These are phyloP conservation scores for Quercus variabilis DNA, from an alignment of 306 rosid species.

Conservation along the genomic window DNA sequence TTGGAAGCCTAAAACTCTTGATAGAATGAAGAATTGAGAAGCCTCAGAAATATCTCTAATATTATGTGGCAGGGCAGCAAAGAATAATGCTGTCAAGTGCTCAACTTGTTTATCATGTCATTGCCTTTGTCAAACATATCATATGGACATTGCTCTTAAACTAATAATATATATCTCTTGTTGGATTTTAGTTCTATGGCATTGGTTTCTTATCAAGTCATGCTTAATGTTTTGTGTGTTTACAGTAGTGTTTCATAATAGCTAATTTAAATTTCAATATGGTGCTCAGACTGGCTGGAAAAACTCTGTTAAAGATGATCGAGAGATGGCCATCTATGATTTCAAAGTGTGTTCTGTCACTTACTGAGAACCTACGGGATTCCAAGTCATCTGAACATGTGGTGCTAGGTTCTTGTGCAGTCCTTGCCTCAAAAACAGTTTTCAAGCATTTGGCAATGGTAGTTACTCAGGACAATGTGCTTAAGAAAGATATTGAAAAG, in stretches of 20 bases:
- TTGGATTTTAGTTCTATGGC: neutral
- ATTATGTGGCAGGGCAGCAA: neutral
- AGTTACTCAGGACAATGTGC: constrained; percentile 23
- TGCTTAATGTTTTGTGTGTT: neutral
- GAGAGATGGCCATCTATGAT: constrained; percentile 95
- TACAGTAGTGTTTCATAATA: constrained; percentile 1
- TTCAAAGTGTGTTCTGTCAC: constrained; percentile 80
- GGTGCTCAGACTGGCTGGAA: constrained; percentile 80
- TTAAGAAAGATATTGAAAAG: constrained; percentile 17
- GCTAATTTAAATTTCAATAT: constrained; percentile 24
- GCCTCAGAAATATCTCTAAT: neutral
- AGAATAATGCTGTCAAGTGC: neutral
- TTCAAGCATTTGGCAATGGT: constrained; percentile 93
- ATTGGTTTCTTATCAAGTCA: neutral
- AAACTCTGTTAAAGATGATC: constrained; percentile 78
- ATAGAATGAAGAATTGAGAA: neutral
- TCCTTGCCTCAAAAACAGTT: constrained; percentile 85
- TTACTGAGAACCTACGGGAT: constrained; percentile 58
- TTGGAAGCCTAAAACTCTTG: neutral
- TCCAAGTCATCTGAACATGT: constrained; percentile 73
- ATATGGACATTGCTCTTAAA: neutral
- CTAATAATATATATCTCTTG: neutral
- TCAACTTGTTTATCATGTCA: neutral
- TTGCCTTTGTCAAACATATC: neutral
- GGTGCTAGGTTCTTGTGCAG: constrained; percentile 92